A percentile compares a stretch with the other conserved stretches of the same genome.
These are phyloP conservation scores for Ceratobasidium theobromae DNA, from an alignment of 1,284 basidiomycete species.

Conservation along the genomic window DNA sequence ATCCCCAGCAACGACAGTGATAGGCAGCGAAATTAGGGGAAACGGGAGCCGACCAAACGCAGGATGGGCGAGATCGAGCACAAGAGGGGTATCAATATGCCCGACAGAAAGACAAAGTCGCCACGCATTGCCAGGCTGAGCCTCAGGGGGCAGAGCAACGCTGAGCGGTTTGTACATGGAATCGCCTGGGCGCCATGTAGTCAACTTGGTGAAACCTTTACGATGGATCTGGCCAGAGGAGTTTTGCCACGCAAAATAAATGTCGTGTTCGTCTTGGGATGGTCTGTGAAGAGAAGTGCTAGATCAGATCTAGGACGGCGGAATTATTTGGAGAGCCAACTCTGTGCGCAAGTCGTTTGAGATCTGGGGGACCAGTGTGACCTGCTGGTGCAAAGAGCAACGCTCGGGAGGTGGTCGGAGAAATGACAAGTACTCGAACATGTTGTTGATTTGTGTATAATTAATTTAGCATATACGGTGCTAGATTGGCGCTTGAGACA, in stretches of 20 bases:
- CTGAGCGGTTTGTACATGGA: constrained; percentile 72
- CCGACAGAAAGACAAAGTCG: constrained; percentile 55
- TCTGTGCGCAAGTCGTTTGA: constrained; percentile 82
- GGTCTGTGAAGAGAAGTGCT: constrained; percentile 3
- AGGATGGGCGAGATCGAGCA: constrained; percentile 18
- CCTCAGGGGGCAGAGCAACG: constrained; percentile 59
- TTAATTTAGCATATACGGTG: too few species aligned
- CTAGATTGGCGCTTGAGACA: too few species aligned
- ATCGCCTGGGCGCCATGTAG: constrained; percentile 59
- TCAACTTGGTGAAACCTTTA: constrained; percentile 53
- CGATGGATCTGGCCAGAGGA: not conserved
- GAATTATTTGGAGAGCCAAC: constrained; percentile 27
- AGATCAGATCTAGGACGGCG: not conserved
- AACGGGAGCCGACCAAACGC: constrained; percentile 47
- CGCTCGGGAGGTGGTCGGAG: constrained; percentile 66
- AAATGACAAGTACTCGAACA: constrained; percentile 80
- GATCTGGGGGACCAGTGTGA: constrained; percentile 69
- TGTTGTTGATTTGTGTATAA: constrained; percentile 39
- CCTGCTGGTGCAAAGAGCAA: constrained; percentile 43
- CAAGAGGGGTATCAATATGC: constrained; percentile 27
- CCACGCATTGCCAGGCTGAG: constrained; percentile 60
- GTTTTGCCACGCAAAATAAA: constrained; percentile 34
- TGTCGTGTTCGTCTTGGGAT: constrained; percentile 28
- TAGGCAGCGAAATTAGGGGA: constrained; percentile 65
- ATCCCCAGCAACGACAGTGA: constrained; percentile 47